Base-by-base conservation (phyloP, 2,329 filamentous ascomycete genomes). In the Clarireedia paspali region DNA sequence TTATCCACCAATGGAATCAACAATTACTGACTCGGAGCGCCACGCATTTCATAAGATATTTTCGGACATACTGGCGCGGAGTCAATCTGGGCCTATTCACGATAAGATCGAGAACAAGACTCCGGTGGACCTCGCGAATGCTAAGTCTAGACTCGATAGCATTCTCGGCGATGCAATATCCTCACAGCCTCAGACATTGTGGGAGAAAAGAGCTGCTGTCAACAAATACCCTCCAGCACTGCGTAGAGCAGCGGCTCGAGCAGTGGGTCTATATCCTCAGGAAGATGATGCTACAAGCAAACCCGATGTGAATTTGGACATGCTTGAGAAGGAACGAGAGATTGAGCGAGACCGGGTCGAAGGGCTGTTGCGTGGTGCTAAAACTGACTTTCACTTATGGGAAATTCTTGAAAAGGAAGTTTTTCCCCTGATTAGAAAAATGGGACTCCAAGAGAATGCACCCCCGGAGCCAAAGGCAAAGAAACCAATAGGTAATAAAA, bases 381-480 rank as follows among this genome's bases (percentile, higher is more conserved):
- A 72, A 57, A 81, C 81, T 0, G 88, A 91, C 62, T 71, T 77
- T 20, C 80, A 82, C 50, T 73, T 90, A 9, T 91, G 87, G 86
- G 68, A 80, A 6, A 70, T 86, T 3, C 74, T 91, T 67, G 81
- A 89, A 59, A 68, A 73, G 4, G 79, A 89, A 50, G 83, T 91
- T 12, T 88, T 91, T 62, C 74, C 77, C 1, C 70, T 84, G 59
- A 77, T 85, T 0, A 66, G 70, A 3, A 77, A 73, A 57, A 70
- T 89, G 20, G 79, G 82, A 10, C 73, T 88, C 12, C 67, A 73
- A 53, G 68, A 72, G 10, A 6, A n/a, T 42, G n/a, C 39, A 42
- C 15, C 20, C 39, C n/a, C 20, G 5, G 42, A 53, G 40, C 23
- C 46, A 47, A 39, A 45, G 47, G 26, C 46, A 44, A 10, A 30